Percentiles rank a stretch among this genome's conserved stretches.
These are phyloP conservation scores for Rhizoclosmatium sp. DNA, from an alignment of 192 early-diverging fungal genomes.

Conservation along the genomic window DNA sequence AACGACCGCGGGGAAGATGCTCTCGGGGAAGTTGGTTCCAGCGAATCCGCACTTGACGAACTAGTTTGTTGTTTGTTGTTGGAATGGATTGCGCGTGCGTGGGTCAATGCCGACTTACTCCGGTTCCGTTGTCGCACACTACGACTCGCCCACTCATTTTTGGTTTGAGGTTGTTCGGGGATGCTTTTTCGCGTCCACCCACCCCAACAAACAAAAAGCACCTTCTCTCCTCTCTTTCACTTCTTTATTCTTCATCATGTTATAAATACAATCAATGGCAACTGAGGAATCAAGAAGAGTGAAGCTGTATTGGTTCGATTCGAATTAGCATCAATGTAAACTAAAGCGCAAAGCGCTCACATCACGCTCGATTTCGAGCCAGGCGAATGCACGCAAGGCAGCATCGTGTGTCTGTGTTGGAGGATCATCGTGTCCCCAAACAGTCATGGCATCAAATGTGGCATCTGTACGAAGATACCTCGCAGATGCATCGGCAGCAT, in stretches of 20 bases:
- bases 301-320: no score
- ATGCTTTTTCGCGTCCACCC: background rate
- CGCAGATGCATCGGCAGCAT: background rate
- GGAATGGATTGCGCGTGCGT: background rate
- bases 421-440: slow-evolving; percentile 42
- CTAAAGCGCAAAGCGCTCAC: background rate
- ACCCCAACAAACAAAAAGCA: no score
- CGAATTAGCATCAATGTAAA: no score
- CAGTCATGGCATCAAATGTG: slow-evolving; percentile 27
- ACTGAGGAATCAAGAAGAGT: no score
- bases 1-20: slow-evolving; percentile 97
- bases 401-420: slow-evolving; percentile 25
- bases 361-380: slow-evolving; percentile 38
- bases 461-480: background rate
- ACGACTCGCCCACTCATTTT: slow-evolving; percentile 53
- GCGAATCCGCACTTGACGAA: slow-evolving; percentile 98
- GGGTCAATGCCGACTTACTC: slow-evolving; percentile 45
- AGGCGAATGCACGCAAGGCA: slow-evolving; percentile 33
- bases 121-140: slow-evolving; percentile 68
- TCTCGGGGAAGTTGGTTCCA: slow-evolving; percentile 93
- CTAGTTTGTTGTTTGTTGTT: slow-evolving; percentile 43
- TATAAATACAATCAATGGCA: no score
- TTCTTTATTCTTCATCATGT: no score
- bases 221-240: no score
- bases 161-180: background rate